Base-by-base conservation (phyloP, 1,284 basidiomycete genomes). In the Sporisorium scitamineum region DNA sequence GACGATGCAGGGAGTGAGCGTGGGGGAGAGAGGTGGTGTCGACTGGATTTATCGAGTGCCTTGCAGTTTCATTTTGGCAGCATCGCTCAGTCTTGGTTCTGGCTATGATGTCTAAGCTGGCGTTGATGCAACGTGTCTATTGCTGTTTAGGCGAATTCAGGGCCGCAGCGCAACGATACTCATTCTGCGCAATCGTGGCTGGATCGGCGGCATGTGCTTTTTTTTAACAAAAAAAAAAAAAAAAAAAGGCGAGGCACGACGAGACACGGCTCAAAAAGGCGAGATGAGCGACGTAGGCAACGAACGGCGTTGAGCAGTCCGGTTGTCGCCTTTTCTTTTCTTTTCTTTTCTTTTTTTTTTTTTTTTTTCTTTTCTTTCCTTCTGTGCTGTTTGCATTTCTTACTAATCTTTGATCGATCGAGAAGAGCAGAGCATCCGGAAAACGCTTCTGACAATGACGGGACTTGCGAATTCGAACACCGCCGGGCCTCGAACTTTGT, bases 391-490 rank as follows among this genome's bases (percentile, higher is more conserved):
- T 39, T 29, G 47, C 47, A n/a, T 48, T 29, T 16, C 7, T 29
- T 42, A 18, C 22, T 18, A 42, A 39, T 42, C 41, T 29, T 48
- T 16, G 27, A n/a, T 29, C 27, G 47, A 48, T 24, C 47, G 47
- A 39, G 18, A n/a, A n/a, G n/a, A n/a, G n/a, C n/a, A 29, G 27
- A 29, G 47, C 47, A 48, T 48, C 47, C 27, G 47, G 26, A 48
- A 47, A 47, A 26, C 26, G 16, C 22, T 48, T 29, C 27, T 29
- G 47, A n/a, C n/a, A n/a, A n/a, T n/a, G n/a, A n/a, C 47, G 47
- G 27, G 26, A 29, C 11, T n/a, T 9, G 16, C 16, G 26, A 29
- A 29, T 48, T 48, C 26, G 18, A 48, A 18, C 47, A 48, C 47
- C 47, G 47, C 26, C 18, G 11, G 27, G 47, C 47, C 47, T 29